Conservation (phyloP, 768 basidiomycete species). For the Lactifluus pinguis region DNA sequence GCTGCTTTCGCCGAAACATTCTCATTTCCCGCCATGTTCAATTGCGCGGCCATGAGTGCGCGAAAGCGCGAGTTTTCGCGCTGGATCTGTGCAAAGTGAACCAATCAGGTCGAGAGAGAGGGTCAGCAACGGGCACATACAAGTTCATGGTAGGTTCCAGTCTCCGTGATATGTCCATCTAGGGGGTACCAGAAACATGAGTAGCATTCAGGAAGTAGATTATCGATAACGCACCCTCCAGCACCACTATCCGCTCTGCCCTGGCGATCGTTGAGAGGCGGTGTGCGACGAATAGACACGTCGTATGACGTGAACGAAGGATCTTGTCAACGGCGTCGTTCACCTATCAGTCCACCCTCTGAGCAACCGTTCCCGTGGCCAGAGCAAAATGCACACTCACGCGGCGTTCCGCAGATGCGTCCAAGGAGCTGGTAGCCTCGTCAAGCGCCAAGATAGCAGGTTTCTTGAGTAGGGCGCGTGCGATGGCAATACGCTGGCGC, state of each 20-base stretch:
- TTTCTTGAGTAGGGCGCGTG: conserved; percentile 80
- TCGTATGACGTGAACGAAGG: conserved; percentile 66
- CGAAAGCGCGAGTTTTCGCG: conserved; percentile 72
- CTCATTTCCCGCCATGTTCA: conserved; percentile 38
- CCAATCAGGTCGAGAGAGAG: background rate
- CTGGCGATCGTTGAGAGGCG: conserved; percentile 83
- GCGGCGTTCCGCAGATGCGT: conserved; percentile 80
- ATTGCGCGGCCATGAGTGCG: conserved; percentile 81
- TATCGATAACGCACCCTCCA: conserved; percentile 51
- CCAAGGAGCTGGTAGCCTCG: conserved; percentile 83
- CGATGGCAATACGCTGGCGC: conserved; percentile 73
- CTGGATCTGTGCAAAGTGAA: conserved; percentile 37
- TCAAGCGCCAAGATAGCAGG: conserved; percentile 84
- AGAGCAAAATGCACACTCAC: conserved; percentile 29
- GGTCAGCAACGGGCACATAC: conserved; percentile 27
- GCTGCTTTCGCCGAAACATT: background rate
- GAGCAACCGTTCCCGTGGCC: background rate
- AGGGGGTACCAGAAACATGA: background rate
- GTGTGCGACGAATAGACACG: conserved; percentile 85
- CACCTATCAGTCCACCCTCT: conserved; percentile 35
- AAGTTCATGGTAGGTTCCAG: conserved; percentile 72
- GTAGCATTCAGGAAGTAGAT: background rate
- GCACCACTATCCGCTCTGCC: conserved; percentile 82
- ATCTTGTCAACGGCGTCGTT: conserved; percentile 91
- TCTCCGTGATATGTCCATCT: conserved; percentile 76